Conservation (phyloP, 225 moss, liverwort and hornwort genomes). For the Asterella californica region DNA sequence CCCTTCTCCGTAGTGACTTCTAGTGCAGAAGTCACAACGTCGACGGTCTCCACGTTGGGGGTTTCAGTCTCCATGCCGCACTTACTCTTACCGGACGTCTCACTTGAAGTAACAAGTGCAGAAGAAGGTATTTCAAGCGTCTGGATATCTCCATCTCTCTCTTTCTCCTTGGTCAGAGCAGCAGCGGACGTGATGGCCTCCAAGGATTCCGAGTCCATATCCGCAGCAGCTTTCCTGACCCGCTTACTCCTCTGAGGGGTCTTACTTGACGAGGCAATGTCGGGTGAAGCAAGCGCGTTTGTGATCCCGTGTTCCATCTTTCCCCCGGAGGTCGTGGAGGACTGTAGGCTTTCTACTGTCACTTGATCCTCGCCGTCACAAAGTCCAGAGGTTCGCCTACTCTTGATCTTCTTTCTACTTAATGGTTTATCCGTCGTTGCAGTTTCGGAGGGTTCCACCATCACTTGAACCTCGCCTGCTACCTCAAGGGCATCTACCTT, state of each 20-base stretch:
- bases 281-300: neutral
- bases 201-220: neutral
- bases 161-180: neutral
- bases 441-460: neutral
- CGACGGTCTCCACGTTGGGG: neutral
- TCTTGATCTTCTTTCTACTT: neutral
- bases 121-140: neutral
- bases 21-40: neutral
- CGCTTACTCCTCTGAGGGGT: neutral
- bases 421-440: neutral
- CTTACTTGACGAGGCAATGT: neutral
- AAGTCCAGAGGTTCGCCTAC: neutral
- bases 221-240: neutral
- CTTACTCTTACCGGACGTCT: slow-evolving; percentile 1
- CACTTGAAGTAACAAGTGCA: neutral
- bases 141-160: no score
- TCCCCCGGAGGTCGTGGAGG: neutral
- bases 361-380: neutral
- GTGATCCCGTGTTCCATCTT: neutral
- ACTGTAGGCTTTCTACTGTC: neutral
- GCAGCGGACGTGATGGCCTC: neutral
- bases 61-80: neutral
- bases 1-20: neutral
- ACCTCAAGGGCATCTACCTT: neutral
- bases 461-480: neutral